Evolutionary conservation across 805 yeast genomes (phyloP).

Genomic region (Candida wancherniae): DNA sequence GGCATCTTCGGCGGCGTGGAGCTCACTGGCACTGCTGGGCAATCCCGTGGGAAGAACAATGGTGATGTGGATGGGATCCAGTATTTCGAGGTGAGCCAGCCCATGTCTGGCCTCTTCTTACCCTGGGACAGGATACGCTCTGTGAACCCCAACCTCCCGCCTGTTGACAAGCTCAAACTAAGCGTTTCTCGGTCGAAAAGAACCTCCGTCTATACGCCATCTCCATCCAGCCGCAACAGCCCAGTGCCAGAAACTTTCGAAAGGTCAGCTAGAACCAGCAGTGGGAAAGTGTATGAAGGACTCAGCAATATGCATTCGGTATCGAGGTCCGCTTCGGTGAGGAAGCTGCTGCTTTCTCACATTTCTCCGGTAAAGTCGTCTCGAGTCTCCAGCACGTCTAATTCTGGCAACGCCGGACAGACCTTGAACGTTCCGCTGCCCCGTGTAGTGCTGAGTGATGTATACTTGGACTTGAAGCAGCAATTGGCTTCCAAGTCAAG

Average conservation of each 20-base stretch:
- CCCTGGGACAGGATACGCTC: slow-evolving; percentile 43
- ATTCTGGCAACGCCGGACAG: no score
- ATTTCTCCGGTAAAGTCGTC: no score
- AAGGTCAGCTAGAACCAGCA: no score
- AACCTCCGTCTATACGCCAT: slow-evolving; percentile 12
- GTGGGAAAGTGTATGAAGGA: not conserved
- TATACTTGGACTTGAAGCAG: slow-evolving; percentile 7
- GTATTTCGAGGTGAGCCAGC: slow-evolving; percentile 61
- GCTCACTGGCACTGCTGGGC: slow-evolving; percentile 55
- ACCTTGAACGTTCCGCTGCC: no score
- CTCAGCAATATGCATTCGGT: not conserved
- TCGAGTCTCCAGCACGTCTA: slow-evolving; percentile 1
- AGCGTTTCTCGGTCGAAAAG: slow-evolving; percentile 6
- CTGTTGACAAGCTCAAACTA: slow-evolving; percentile 2
- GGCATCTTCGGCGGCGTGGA: slow-evolving; percentile 89
- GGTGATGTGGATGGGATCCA: slow-evolving; percentile 73
- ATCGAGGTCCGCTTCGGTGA: no score
- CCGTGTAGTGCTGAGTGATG: no score
- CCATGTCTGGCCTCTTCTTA: slow-evolving; percentile 73
- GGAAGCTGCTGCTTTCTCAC: slow-evolving; percentile 2
- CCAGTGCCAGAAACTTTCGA: no score
- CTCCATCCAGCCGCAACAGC: slow-evolving; percentile 10
- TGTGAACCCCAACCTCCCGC: slow-evolving; percentile 29
- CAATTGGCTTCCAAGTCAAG: slow-evolving; percentile 10
- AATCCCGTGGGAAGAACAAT: slow-evolving; percentile 70